Base-by-base conservation (phyloP, 2,329 filamentous ascomycete species). In the Diaporthe velutina region DNA sequence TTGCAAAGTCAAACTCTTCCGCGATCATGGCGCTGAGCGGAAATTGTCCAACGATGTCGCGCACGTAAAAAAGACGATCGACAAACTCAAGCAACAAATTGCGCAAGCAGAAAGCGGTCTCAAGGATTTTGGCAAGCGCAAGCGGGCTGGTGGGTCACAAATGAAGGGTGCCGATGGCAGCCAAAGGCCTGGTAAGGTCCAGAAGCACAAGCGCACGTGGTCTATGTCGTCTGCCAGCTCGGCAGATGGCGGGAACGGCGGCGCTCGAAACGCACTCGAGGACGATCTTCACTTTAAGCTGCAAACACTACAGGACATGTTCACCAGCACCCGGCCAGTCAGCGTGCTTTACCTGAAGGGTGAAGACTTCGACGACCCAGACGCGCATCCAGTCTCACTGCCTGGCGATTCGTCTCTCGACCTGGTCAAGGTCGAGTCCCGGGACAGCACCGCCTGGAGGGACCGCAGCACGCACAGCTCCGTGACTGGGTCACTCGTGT, bases 1-100 rank as follows among this genome's bases (percentile, higher is more conserved):
- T 83, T 98, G 96, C 89, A 98, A 98, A 84, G 96, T 98, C 76
- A 98, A 98, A 83, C 91, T 98, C 3, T 98, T 98, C 88, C 91
- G 96, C 77, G 96, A 98, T 81, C 97, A 98, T 80, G 96, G 96
- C 33, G 97, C 97, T 0, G 96, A 98, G 83, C 92, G 96, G 68
- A 98, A 98, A 82, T 89, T 98, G 1, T 96, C 96, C 22, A 98
- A 98, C 81, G 96, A 98, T 79, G 90, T 98, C 12, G 94, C 95
- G 0, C 96, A 98, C 80, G 94, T 98, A 77, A 98, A 97, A 84
- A 98, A 98, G 85, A 95, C 94, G 0, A 98, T 98, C 79, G 96
- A 98, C 81, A 98, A 98, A 84, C 86, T 98, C 61, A 97, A 97
- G 83, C 95, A 98, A 81, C 96, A 98, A 80, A 97, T 98, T 75